phyloP scores from a whole-genome alignment of 1,284 basidiomycete genomes.

The Ustilago vetiveriae region DNA sequence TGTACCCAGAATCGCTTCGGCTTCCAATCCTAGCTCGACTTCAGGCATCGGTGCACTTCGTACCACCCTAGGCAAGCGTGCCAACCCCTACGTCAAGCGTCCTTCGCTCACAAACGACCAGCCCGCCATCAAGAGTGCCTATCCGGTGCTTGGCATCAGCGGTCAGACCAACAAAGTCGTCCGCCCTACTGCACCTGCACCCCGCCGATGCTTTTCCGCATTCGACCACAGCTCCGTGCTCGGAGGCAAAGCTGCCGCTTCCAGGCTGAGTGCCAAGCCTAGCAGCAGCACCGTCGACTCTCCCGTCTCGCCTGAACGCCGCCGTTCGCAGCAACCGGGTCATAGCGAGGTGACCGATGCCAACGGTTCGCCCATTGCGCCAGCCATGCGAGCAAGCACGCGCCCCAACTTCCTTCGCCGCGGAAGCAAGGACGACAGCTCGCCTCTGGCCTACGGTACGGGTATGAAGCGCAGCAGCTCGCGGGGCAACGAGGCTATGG shows the following conservation, averaged over 20 bases:
- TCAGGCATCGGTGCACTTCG: constrained; percentile 24
- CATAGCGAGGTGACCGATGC: constrained; percentile 39
- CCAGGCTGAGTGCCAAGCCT: constrained; percentile 4
- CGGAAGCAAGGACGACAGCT: constrained; percentile 59
- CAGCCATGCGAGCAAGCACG: constrained; percentile 18
- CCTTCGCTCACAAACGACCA: constrained; percentile 32
- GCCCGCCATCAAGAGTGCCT: constrained; percentile 42
- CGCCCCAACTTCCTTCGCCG: constrained; percentile 42
- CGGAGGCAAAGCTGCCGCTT: constrained; percentile 9
- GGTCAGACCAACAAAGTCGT: constrained; percentile 22
- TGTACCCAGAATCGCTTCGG: constrained; percentile 16
- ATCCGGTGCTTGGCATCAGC: constrained; percentile 38
- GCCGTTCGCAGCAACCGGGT: constrained; percentile 17
- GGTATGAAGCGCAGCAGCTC: constrained; percentile 47
- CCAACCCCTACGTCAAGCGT: constrained; percentile 55
- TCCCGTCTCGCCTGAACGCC: constrained; percentile 36
- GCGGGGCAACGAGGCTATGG: constrained; percentile 28
- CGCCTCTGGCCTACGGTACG: constrained; percentile 57
- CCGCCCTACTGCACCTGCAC: constrained; percentile 49
- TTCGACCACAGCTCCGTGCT: constrained; percentile 39
- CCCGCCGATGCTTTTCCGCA: constrained; percentile 50
- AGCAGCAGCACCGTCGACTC: constrained; percentile 7
- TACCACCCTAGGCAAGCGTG: constrained; percentile 49
- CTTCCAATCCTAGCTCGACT: constrained; percentile 1
- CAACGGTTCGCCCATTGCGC: constrained; percentile 53